These are phyloP conservation scores for Triangularia setosa DNA, from an alignment of 2,329 filamentous ascomycete genomes.

Conservation along the genomic window DNA sequence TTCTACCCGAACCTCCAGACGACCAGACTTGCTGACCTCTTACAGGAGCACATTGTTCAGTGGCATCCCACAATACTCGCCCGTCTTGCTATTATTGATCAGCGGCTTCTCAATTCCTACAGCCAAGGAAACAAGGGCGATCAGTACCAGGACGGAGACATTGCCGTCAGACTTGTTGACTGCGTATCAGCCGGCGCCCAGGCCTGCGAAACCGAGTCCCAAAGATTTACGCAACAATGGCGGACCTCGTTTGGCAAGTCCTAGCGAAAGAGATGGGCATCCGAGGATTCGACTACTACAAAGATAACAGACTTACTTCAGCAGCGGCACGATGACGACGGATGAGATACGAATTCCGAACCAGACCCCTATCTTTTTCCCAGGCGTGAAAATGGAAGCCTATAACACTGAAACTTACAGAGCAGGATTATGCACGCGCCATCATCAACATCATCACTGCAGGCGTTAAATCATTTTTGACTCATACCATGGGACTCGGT, in stretches of 20 bases:
- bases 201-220: constrained; percentile 70
- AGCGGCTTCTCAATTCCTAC: constrained; percentile 79
- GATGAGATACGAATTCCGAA: not conserved
- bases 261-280: constrained; percentile 30
- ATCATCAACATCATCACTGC: not conserved
- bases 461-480: not conserved
- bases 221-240: constrained; percentile 47
- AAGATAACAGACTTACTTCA: not conserved
- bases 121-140: constrained; percentile 52
- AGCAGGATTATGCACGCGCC: not conserved
- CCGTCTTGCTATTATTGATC: constrained; percentile 84
- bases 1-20: not conserved
- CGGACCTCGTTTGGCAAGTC: constrained; percentile 45
- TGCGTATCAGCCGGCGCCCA: constrained; percentile 58
- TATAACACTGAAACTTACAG: not conserved
- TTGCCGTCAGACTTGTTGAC: constrained; percentile 72
- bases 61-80: constrained; percentile 97
- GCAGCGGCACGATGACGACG: not conserved
- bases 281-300: not conserved
- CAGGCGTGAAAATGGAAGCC: not conserved
- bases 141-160: constrained; percentile 76
- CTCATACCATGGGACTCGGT: not conserved
- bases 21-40: not conserved
- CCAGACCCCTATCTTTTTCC: not conserved
- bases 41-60: constrained; percentile 82